Conservation (phyloP, 352 stramenopile genomes). For the Phytopythium boreale region DNA sequence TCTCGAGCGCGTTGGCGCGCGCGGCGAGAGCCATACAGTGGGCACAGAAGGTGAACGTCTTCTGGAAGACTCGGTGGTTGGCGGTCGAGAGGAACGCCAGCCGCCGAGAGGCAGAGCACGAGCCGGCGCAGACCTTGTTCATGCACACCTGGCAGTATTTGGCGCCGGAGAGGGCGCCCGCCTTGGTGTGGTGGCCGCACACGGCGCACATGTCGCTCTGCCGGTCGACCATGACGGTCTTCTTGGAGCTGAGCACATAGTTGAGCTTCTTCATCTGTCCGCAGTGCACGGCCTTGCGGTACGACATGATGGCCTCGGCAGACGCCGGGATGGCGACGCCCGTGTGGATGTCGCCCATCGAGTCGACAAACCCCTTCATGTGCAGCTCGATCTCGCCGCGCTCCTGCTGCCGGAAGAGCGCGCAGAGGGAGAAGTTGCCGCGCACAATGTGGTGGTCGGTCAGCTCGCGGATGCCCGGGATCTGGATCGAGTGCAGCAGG, state of each 20-base stretch:
- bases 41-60: constrained; percentile 23
- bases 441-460: constrained; percentile 31
- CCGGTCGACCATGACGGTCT: constrained; percentile 24
- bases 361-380: constrained; percentile 40
- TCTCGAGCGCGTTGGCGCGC: constrained; percentile 21
- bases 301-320: constrained; percentile 33
- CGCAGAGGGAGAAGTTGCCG: constrained; percentile 32
- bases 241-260: constrained; percentile 34
- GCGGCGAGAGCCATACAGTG: constrained; percentile 21
- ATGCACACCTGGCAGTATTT: constrained; percentile 30
- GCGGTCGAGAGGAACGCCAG: constrained; percentile 21
- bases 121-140: constrained; percentile 21
- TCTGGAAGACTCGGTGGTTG: constrained; percentile 19
- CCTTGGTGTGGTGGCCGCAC: constrained; percentile 16
- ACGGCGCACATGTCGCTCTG: constrained; percentile 14
- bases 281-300: constrained; percentile 30
- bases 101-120: constrained; percentile 18
- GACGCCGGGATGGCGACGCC: constrained; percentile 25
- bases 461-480: constrained; percentile 35
- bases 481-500: constrained; percentile 45
- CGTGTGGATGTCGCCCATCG: constrained; percentile 29
- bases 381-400: constrained; percentile 24
- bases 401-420: constrained; percentile 26
- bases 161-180: not conserved
- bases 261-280: constrained; percentile 47